phyloP scores from a whole-genome alignment of 345 rosid genomes.

The Corchorus olitorius region DNA sequence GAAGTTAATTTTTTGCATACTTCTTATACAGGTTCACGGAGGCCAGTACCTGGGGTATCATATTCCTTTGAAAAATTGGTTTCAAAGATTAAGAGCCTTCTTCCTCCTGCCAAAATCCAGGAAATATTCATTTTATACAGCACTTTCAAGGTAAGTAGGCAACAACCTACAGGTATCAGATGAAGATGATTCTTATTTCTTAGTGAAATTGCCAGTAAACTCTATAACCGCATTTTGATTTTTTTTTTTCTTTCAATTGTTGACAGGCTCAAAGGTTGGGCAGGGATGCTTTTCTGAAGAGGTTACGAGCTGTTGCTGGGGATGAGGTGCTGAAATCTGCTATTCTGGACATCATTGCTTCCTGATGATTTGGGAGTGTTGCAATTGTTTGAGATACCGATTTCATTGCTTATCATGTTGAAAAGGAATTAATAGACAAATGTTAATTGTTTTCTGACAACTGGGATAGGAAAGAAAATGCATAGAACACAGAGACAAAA shows the following conservation, averaged over 20 bases:
- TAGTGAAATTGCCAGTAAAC: background rate
- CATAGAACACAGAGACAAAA: background rate
- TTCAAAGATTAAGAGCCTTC: conserved; percentile 37
- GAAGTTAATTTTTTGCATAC: background rate
- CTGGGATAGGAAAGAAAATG: background rate
- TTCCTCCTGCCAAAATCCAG: conserved; percentile 39
- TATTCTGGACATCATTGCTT: conserved; percentile 31
- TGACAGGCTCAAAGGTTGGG: conserved; percentile 42
- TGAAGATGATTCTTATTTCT: background rate
- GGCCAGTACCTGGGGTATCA: conserved; percentile 12
- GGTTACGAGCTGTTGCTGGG: conserved; percentile 38
- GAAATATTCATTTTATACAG: conserved; percentile 33
- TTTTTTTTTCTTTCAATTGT: background rate
- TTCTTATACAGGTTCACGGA: conserved; percentile 27
- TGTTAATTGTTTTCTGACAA: background rate
- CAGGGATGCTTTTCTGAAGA: conserved; percentile 33
- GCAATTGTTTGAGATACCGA: background rate
- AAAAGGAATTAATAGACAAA: background rate
- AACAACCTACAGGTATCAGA: background rate
- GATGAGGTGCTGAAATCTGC: conserved; percentile 38
- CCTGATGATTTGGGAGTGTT: conserved; percentile 3
- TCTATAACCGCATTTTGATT: background rate
- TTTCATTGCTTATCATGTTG: background rate
- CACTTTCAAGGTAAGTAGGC: conserved; percentile 33
- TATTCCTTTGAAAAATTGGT: conserved; percentile 35